These are phyloP conservation scores for Monosporozyma siamensis DNA, from an alignment of 805 yeast genomes.

Conservation along the genomic window DNA sequence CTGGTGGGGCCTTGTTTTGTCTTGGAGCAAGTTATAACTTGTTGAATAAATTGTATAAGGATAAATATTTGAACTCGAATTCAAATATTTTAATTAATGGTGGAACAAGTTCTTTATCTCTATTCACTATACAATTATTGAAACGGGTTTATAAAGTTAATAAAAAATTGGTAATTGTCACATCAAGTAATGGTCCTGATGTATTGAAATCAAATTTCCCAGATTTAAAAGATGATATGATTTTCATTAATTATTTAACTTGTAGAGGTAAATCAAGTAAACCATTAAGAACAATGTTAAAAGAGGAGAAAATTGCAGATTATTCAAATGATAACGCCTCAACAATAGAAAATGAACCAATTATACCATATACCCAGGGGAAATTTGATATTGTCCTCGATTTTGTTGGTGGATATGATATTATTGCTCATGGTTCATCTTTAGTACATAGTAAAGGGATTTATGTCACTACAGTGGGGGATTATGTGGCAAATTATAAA, in stretches of 20 bases:
- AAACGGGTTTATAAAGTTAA: slow-evolving; percentile 40
- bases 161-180: slow-evolving; percentile 43
- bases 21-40: slow-evolving; percentile 53
- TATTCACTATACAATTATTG: slow-evolving; percentile 49
- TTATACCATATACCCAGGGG: slow-evolving; percentile 30
- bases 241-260: slow-evolving; percentile 28
- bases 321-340: slow-evolving; percentile 8
- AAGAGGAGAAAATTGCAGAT: slow-evolving; percentile 25
- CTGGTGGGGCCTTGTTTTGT: slow-evolving; percentile 56
- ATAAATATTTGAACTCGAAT: slow-evolving; percentile 28
- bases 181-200: slow-evolving; percentile 45
- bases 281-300: slow-evolving; percentile 25
- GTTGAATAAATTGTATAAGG: slow-evolving; percentile 26
- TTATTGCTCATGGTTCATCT: slow-evolving; percentile 35
- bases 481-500: slow-evolving; percentile 35
- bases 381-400: slow-evolving; percentile 60
- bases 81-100: slow-evolving; percentile 60
- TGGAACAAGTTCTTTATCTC: slow-evolving; percentile 72
- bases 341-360: slow-evolving; percentile 24
- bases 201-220: slow-evolving; percentile 34
- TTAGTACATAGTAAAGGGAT: slow-evolving; percentile 42
- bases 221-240: slow-evolving; percentile 32
- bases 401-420: slow-evolving; percentile 56
- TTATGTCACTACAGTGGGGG: slow-evolving; percentile 59
- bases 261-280: slow-evolving; percentile 28